These are phyloP conservation scores for Apiospora malaysiana DNA, from an alignment of 2,329 filamentous ascomycete genomes.

Conservation along the genomic window DNA sequence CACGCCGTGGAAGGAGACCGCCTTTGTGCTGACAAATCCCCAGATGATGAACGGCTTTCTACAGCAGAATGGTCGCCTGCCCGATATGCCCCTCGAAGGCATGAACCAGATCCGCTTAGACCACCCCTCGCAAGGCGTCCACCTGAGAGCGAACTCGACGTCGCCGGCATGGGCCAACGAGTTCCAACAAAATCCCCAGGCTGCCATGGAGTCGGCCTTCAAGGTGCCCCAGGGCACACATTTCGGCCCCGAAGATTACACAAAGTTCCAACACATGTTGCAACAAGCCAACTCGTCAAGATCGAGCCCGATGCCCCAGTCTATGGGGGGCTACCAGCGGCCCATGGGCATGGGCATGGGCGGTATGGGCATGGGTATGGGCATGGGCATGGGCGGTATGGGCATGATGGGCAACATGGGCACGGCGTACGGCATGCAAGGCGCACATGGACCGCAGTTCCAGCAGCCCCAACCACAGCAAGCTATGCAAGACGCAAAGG, in stretches of 20 bases:
- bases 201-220: slow-evolving; percentile 75
- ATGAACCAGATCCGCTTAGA: slow-evolving; percentile 52
- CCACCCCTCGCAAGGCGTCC: slow-evolving; percentile 53
- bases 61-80: slow-evolving; percentile 72
- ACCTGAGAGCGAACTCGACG: slow-evolving; percentile 58
- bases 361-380: slow-evolving; percentile 37
- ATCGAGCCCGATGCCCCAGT: slow-evolving; percentile 64
- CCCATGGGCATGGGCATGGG: slow-evolving; percentile 37
- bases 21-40: slow-evolving; percentile 36
- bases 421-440: slow-evolving; percentile 61
- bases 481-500: slow-evolving; percentile 63
- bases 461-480: slow-evolving; percentile 59
- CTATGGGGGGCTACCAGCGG: slow-evolving; percentile 54
- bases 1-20: neutral
- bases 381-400: slow-evolving; percentile 45
- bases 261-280: slow-evolving; percentile 80
- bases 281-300: slow-evolving; percentile 58
- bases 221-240: slow-evolving; percentile 61
- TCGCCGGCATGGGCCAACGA: slow-evolving; percentile 62
- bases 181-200: slow-evolving; percentile 57
- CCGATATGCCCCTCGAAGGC: slow-evolving; percentile 58
- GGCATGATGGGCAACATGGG: slow-evolving; percentile 51
- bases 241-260: slow-evolving; percentile 86
- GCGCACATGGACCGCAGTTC: slow-evolving; percentile 56
- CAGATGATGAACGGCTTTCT: slow-evolving; percentile 95